phyloP scores from a whole-genome alignment of 352 stramenopile genomes.

The Thraustochytrium striatum region DNA sequence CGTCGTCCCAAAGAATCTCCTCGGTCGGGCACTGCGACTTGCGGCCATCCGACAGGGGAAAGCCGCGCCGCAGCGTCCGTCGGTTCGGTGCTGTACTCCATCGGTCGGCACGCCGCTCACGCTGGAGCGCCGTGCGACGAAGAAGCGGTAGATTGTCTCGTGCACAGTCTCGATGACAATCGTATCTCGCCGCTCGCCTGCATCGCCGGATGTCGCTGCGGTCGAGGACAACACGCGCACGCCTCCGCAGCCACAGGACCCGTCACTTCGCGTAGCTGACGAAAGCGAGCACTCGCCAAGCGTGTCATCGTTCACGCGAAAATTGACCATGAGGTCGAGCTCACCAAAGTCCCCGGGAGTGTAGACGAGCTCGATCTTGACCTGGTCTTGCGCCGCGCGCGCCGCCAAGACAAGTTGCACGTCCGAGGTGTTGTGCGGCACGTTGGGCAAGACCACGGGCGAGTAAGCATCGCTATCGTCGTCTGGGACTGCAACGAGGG shows the following conservation, averaged over 20 bases:
- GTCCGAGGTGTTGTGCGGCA: neutral
- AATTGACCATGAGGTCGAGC: conserved; percentile 37
- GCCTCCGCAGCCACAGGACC: neutral
- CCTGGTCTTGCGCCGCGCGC: neutral
- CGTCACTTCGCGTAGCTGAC: neutral
- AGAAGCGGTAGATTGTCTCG: conserved; percentile 42
- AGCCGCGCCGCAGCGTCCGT: conserved; percentile 35
- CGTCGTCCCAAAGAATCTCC: conserved; percentile 49
- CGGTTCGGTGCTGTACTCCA: conserved; percentile 1
- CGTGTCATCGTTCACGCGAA: neutral
- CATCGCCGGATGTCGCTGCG: neutral
- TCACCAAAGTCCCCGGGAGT: conserved; percentile 9
- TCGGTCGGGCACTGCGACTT: conserved; percentile 38
- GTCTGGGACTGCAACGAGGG: neutral
- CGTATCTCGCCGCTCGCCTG: neutral
- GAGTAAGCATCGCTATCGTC: neutral
- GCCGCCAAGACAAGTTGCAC: neutral
- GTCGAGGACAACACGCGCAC: neutral
- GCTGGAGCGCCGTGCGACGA: neutral
- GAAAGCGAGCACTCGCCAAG: conserved; percentile 4
- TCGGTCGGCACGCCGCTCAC: neutral
- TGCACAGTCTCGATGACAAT: conserved; percentile 32
- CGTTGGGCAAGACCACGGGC: neutral
- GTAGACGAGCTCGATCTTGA: conserved; percentile 8
- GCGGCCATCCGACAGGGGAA: conserved; percentile 13